These are phyloP conservation scores for Omphalotus guepiniiformis DNA, from an alignment of 768 basidiomycete genomes.

Conservation along the genomic window DNA sequence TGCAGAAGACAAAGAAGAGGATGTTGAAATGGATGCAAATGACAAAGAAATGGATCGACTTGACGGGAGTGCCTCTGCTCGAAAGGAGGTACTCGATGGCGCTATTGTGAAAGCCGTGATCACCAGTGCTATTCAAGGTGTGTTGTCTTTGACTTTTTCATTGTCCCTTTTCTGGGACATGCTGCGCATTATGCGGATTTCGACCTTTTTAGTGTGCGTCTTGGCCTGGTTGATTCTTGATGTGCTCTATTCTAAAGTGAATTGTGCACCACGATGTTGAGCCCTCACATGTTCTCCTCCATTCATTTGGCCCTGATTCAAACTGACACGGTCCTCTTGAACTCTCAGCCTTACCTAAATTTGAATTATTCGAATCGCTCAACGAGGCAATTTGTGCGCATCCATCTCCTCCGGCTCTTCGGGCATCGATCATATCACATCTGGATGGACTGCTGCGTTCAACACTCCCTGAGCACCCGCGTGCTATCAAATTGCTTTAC, in stretches of 20 bases:
- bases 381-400: slow-evolving; percentile 33
- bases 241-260: background rate
- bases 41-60: slow-evolving; percentile 41
- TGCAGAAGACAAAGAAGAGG: slow-evolving; percentile 28
- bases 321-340: slow-evolving; percentile 5
- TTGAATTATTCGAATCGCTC: slow-evolving; percentile 38
- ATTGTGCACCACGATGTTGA: background rate
- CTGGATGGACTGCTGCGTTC: slow-evolving; percentile 32
- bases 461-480: slow-evolving; percentile 29
- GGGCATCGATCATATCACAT: slow-evolving; percentile 32
- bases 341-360: slow-evolving; percentile 34
- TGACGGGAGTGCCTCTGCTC: slow-evolving; percentile 47
- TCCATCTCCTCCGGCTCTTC: slow-evolving; percentile 31
- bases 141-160: slow-evolving; percentile 12
- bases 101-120: slow-evolving; percentile 80
- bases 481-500: slow-evolving; percentile 33
- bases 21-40: slow-evolving; percentile 45
- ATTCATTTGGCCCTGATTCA: slow-evolving; percentile 12
- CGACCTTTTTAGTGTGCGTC: background rate
- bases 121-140: slow-evolving; percentile 69
- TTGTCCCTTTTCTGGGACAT: no score
- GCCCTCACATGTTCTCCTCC: background rate
- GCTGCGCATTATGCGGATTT: background rate
- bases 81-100: slow-evolving; percentile 69
- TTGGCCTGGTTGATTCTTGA: background rate